These are phyloP conservation scores for Pseudopyricularia cyperi DNA, from an alignment of 2,329 filamentous ascomycete genomes.

Conservation along the genomic window DNA sequence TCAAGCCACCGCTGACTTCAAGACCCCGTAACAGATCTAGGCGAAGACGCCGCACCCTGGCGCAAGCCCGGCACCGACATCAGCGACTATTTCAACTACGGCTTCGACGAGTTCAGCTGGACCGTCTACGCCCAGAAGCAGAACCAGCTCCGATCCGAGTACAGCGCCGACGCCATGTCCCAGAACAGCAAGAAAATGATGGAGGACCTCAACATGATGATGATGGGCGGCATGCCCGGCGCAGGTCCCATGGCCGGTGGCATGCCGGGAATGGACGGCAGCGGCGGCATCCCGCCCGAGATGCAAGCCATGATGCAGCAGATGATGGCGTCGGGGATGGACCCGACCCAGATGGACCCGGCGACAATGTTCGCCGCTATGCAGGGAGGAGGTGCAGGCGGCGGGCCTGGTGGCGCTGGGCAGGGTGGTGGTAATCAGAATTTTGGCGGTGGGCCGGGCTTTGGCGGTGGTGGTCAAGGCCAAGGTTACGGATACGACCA, in stretches of 20 bases:
- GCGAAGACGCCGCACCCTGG: conserved; percentile 86
- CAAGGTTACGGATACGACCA: conserved; percentile 26
- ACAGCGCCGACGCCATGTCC: conserved; percentile 51
- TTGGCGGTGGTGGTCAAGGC: conserved; percentile 35
- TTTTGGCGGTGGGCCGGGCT: conserved; percentile 25
- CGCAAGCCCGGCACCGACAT: conserved; percentile 86
- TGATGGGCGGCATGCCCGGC: conserved; percentile 38
- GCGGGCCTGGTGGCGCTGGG: conserved; percentile 22
- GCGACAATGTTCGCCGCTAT: conserved; percentile 44
- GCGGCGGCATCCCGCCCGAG: conserved; percentile 49
- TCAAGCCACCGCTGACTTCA: not conserved
- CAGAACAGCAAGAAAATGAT: conserved; percentile 67
- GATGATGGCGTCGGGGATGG: conserved; percentile 54
- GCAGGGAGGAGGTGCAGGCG: conserved; percentile 27
- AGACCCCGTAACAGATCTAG: conserved; percentile 37
- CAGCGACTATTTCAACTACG: conserved; percentile 98
- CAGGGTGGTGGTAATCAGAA: conserved; percentile 38
- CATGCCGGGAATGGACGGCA: conserved; percentile 26
- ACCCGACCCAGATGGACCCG: conserved; percentile 54
- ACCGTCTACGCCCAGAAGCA: conserved; percentile 87
- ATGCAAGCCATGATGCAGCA: conserved; percentile 60
- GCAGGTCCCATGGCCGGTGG: conserved; percentile 15
- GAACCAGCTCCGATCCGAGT: conserved; percentile 62
- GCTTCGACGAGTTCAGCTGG: conserved; percentile 98
- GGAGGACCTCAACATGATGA: conserved; percentile 55